Evolutionary conservation across 139 green algal genomes (phyloP).

Genomic region (Picochlorum sp.): DNA sequence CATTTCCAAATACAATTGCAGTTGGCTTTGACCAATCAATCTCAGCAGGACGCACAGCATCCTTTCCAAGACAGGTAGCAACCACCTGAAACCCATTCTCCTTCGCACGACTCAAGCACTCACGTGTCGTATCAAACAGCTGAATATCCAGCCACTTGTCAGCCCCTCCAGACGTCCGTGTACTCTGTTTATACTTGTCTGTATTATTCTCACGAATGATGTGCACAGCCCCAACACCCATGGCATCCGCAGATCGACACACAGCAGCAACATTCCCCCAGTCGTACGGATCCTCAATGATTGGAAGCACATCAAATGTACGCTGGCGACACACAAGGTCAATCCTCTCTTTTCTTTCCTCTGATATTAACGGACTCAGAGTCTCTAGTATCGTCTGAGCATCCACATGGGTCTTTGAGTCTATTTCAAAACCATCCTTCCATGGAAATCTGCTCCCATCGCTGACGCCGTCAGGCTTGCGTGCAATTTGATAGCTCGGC

Average conservation of each 20-base stretch:
- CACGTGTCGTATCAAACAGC: constrained; percentile 32
- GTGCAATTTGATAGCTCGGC: constrained; percentile 2
- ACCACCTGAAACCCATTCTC: constrained; percentile 51
- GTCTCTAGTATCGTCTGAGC: constrained; percentile 9
- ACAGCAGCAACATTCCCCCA: constrained; percentile 70
- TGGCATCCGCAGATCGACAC: constrained; percentile 53
- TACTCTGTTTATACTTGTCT: constrained; percentile 18
- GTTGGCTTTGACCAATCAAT: constrained; percentile 70
- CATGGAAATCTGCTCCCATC: constrained; percentile 8
- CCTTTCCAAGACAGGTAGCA: constrained; percentile 30
- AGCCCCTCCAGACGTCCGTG: constrained; percentile 25
- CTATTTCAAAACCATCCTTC: constrained; percentile 6
- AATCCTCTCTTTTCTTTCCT: constrained; percentile 17
- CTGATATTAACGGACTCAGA: constrained; percentile 14
- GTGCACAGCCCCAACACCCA: constrained; percentile 59
- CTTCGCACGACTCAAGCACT: constrained; percentile 44
- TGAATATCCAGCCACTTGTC: constrained; percentile 78
- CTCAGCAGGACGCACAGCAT: constrained; percentile 39
- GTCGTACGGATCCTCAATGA: constrained; percentile 54
- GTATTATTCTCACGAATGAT: constrained; percentile 30
- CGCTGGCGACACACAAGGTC: constrained; percentile 10
- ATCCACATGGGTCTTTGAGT: background rate
- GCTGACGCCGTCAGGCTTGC: background rate
- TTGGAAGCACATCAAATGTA: constrained; percentile 42
- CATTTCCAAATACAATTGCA: constrained; percentile 74